Evolutionary conservation across 164 flowering plant species (phyloP), one percentile per base, ranked within the genome.

Genomic region (Magnolia officinalis): DNA sequence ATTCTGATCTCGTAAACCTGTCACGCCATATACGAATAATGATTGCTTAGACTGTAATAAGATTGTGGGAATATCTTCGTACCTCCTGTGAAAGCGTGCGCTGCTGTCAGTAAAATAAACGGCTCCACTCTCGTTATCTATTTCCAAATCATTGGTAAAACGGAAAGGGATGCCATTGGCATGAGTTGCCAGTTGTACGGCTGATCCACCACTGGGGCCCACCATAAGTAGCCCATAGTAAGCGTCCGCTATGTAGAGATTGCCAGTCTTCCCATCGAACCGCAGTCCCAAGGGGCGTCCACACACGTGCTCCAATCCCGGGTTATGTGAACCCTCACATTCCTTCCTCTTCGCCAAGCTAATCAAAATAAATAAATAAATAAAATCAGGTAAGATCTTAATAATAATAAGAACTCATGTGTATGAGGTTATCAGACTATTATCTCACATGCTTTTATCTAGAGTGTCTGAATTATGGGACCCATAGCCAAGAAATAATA

Each of bases 101-200:
- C 92, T 89, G 18, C 80, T 77, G 74, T 89, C 90, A 0, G 87
- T 86, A 66, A 89, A 88, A 72, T 85, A 89, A 16, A 89, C 81
- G 1, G 61, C 59, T 1, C 85, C 88, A 4, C 71, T 64, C 8
- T 63, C 19, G 1, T 31, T 2, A 70, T 89, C 88, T 0, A 88
- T 81, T 67, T 88, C 90, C 69, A 89, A 50, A 67, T 61, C 74
- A 63, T 83, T 83, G 75, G 85, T 73, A 76, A 83, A 83, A 21
- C 23, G 75, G 45, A 37, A 37, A 37, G 45, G 45, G 45, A 37
- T 37, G 45, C 45, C 45, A 3, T 37, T 3, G 7, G 72, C 79
- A 6, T 71, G 14, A 16, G 63, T 50, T 8, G 50, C 64, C 2
- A 76, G 21, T 6, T n/a, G 77, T 14, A 8, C 37, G 37, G 79